A percentile compares a stretch with the other conserved stretches of the same genome.
These are phyloP conservation scores for Apiotrichum brassicae DNA, from an alignment of 1,284 basidiomycete species.

Conservation along the genomic window DNA sequence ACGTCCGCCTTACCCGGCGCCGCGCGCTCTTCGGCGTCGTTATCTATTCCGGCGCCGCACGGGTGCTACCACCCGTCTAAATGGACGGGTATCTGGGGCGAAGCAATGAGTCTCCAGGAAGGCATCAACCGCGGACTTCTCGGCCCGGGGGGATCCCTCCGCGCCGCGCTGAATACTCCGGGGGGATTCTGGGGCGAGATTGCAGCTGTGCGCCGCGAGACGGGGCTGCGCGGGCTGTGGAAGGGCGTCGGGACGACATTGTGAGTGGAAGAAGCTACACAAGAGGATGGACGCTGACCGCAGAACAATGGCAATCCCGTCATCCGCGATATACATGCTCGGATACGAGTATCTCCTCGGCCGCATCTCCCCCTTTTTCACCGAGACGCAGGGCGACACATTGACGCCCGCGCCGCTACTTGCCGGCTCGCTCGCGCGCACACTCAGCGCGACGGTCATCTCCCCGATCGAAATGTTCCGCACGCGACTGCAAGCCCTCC, in stretches of 20 bases:
- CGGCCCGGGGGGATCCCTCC: constrained; percentile 8
- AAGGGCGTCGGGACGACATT: constrained; percentile 81
- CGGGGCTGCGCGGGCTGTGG: constrained; percentile 75
- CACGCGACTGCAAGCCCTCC: constrained; percentile 83
- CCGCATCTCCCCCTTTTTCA: constrained; percentile 32
- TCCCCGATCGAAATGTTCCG: constrained; percentile 91
- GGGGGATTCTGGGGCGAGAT: constrained; percentile 74
- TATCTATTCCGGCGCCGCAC: constrained; percentile 21
- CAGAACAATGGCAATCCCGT: constrained; percentile 85
- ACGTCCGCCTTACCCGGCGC: constrained; percentile 12
- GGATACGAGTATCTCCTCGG: constrained; percentile 84
- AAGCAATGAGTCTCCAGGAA: constrained; percentile 35
- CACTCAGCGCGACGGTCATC: constrained; percentile 68
- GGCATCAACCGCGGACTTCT: constrained; percentile 25
- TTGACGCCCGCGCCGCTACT: constrained; percentile 64
- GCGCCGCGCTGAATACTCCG: not conserved
- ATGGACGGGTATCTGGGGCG: constrained; percentile 48
- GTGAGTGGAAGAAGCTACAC: too few relatives aligned
- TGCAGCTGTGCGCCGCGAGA: constrained; percentile 65
- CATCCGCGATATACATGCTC: constrained; percentile 90
- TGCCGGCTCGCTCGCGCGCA: constrained; percentile 76
- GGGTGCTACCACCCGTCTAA: constrained; percentile 46
- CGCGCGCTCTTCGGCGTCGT: not conserved
- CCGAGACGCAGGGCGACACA: constrained; percentile 32
- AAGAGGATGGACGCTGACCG: too few relatives aligned